phyloP scores from a whole-genome alignment of 2,329 filamentous ascomycete species.

The Byssoonygena ceratinophila region DNA sequence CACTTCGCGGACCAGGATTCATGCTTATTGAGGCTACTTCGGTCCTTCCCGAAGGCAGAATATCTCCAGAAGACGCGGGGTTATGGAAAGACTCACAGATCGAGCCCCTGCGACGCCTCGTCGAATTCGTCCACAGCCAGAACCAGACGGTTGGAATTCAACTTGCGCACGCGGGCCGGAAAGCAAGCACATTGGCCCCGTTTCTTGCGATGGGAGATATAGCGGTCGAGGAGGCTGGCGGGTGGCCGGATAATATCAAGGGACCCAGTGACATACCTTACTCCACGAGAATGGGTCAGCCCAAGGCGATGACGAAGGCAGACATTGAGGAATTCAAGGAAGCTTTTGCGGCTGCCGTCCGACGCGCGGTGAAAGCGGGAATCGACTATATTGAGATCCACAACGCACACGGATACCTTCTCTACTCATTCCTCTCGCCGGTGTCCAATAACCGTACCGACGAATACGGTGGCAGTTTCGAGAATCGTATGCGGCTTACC shows the following conservation, averaged over 20 bases:
- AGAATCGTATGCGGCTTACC: conserved; percentile 57
- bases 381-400: conserved; percentile 74
- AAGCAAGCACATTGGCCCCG: conserved; percentile 50
- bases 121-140: conserved; percentile 34
- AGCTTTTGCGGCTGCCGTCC: conserved; percentile 50
- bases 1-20: conserved; percentile 59
- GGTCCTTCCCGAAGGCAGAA: conserved; percentile 65
- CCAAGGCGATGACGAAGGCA: conserved; percentile 55
- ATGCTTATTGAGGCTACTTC: conserved; percentile 65
- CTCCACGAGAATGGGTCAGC: conserved; percentile 35
- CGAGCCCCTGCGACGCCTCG: conserved; percentile 21
- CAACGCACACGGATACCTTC: conserved; percentile 66
- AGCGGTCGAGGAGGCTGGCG: conserved; percentile 46
- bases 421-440: conserved; percentile 60
- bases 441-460: conserved; percentile 58
- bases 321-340: conserved; percentile 58
- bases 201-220: conserved; percentile 51
- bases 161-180: conserved; percentile 64
- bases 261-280: conserved; percentile 53
- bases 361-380: conserved; percentile 56
- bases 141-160: conserved; percentile 64
- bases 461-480: conserved; percentile 42
- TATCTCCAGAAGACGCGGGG: conserved; percentile 66
- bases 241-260: conserved; percentile 45
- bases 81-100: conserved; percentile 81